These are phyloP conservation scores for Aspergillus neoniger DNA, from an alignment of 2,329 filamentous ascomycete genomes.

Conservation along the genomic window DNA sequence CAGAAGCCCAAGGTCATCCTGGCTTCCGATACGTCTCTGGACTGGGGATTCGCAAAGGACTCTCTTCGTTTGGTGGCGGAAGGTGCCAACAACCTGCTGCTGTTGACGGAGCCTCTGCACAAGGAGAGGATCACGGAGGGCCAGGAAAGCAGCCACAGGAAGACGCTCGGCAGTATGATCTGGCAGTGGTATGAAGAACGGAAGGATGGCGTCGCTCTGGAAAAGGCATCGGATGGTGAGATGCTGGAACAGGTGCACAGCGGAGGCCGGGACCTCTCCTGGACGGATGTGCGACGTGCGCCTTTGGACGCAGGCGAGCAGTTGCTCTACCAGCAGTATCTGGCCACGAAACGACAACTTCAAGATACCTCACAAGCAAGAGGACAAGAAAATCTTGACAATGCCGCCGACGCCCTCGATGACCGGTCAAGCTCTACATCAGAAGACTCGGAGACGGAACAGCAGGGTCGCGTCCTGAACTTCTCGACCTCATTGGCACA, in stretches of 20 bases:
- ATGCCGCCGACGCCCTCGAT: slow-evolving; percentile 70
- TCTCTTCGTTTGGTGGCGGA: slow-evolving; percentile 72
- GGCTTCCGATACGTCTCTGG: slow-evolving; percentile 83
- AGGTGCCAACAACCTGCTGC: slow-evolving; percentile 77
- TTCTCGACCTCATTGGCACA: slow-evolving; percentile 83
- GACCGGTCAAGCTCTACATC: slow-evolving; percentile 84
- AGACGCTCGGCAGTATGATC: slow-evolving; percentile 70
- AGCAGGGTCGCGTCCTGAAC: slow-evolving; percentile 89
- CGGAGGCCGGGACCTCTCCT: slow-evolving; percentile 62
- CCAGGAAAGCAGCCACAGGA: slow-evolving; percentile 39
- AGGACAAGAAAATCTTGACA: slow-evolving; percentile 69
- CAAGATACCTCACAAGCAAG: slow-evolving; percentile 76
- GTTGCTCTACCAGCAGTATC: slow-evolving; percentile 83
- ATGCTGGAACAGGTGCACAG: slow-evolving; percentile 68
- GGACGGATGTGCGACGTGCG: slow-evolving; percentile 63
- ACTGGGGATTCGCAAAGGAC: slow-evolving; percentile 93
- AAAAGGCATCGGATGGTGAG: slow-evolving; percentile 58
- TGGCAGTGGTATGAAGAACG: slow-evolving; percentile 79
- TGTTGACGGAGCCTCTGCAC: slow-evolving; percentile 72
- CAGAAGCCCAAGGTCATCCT: slow-evolving; percentile 71
- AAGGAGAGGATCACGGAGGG: slow-evolving; percentile 27
- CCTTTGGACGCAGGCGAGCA: slow-evolving; percentile 76
- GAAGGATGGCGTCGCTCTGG: slow-evolving; percentile 63
- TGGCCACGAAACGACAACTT: slow-evolving; percentile 83
- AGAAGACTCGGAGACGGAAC: slow-evolving; percentile 84